Base-by-base conservation (phyloP, 2,329 filamentous ascomycete genomes). In the Stagonosporopsis rhizophila region DNA sequence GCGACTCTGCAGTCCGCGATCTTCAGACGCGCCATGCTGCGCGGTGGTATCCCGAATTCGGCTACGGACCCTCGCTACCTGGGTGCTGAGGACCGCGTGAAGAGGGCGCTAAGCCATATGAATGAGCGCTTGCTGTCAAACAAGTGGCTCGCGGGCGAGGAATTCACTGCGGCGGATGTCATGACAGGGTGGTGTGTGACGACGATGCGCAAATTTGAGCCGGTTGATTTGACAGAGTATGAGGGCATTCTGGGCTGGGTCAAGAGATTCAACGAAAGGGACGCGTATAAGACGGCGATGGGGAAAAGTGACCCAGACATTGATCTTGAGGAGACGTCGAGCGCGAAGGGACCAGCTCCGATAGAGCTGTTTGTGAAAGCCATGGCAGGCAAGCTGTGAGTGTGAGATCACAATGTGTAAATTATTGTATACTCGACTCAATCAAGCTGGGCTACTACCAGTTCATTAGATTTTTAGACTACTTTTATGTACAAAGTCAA, bases 101-200 rank as follows among this genome's bases (percentile, higher is more conserved):
- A 70, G 3, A 68, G 60, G n/a, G 70, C 76, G 0, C 58, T 89
- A 30, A 39, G 53, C n/a, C 62, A 78, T 20, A 47, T 87, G 23
- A 79, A 89, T 35, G 71, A 80, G 2, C 75, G 83, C 11, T 68
- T 90, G 2, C 62, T 60, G 3, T 58, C 72, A 1, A 81, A 78
- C 32, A 68, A 76, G 7, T 90, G 82, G 79, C 74, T 90, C 20
- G 86, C 84, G 0, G 88, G 87, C 2, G 75, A 81, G 0, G 78
- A 86, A 46, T 85, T 90, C 55, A 89, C 85, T 0, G 85, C 79
- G 1, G 88, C 88, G 1, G 88, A 91, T 71, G 77, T 89, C 35
- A 89, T 90, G 85, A 77, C 75, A 4, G 79, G 87, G 0, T 88
- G 83, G 65, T 77, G 79, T 14, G 74, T 90, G 30, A 88, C 86